phyloP scores from a whole-genome alignment of 1,284 basidiomycete genomes.

The Cutaneotrichosporon cavernicola region DNA sequence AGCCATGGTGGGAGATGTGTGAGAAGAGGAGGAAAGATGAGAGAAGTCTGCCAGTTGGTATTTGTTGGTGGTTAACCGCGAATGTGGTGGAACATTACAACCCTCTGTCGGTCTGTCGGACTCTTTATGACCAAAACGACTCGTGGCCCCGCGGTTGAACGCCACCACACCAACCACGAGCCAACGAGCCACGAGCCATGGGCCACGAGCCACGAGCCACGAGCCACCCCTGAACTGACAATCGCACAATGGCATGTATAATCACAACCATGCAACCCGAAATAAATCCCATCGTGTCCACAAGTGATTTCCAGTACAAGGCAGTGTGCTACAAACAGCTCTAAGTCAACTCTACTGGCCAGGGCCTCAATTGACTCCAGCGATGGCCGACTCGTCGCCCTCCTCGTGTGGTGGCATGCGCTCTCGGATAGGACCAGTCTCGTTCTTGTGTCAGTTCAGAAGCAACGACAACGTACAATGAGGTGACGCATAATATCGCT shows the following conservation, averaged over 20 bases:
- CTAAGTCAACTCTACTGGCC: neutral
- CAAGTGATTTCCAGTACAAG: constrained; percentile 6
- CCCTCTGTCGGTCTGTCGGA: neutral
- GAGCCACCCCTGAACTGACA: too few relatives aligned
- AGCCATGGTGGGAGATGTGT: constrained; percentile 17
- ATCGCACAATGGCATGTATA: too few relatives aligned
- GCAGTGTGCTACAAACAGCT: constrained; percentile 15
- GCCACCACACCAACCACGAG: too few relatives aligned
- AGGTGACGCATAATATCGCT: constrained; percentile 87
- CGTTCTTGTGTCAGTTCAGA: constrained; percentile 11
- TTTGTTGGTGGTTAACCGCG: neutral
- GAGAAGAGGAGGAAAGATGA: constrained; percentile 2
- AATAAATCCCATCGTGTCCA: neutral
- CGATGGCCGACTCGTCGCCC: constrained; percentile 16
- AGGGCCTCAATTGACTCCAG: neutral
- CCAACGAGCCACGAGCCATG: too few relatives aligned
- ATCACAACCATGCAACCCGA: too few relatives aligned
- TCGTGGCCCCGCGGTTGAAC: neutral
- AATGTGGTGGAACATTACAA: constrained; percentile 16
- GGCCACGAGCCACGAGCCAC: too few relatives aligned
- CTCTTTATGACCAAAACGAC: neutral
- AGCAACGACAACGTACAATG: constrained; percentile 55
- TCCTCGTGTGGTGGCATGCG: constrained; percentile 17
- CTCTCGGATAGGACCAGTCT: constrained; percentile 4
- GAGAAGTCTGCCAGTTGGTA: neutral